Base-by-base conservation (phyloP, 2,329 filamentous ascomycete species). In the Colletotrichum incanum region DNA sequence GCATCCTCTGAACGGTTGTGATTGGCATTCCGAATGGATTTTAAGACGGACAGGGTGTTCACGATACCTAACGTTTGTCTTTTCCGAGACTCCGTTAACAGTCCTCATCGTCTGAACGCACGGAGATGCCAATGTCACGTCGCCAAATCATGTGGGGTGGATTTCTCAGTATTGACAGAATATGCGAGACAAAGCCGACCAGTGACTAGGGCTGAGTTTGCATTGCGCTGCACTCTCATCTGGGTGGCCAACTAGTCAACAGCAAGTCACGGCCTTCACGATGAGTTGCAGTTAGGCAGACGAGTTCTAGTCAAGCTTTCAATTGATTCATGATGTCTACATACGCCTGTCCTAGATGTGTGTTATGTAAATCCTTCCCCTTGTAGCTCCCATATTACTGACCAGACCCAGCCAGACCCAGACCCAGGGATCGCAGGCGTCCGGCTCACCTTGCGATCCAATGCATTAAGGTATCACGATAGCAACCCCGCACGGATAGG, bases 291-390 rank as follows among this genome's bases (percentile, higher is more conserved):
- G 31, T 20, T 5, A 16, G 1, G 0, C 14, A 9, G 4, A 0
- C 4, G 28, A 37, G 14, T 14, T 49, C 43, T 4, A 37, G 45
- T 41, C 52, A 18, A 64, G 45, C 1, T 62, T 47, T 39, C 23
- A 34, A 23, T 65, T 43, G 34, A 45, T 52, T 72, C 45, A 58
- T 68, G 67, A 52, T 69, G 56, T 64, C 69, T 72, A 72, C 54
- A 52, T 72, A 64, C 65, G 52, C 45, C 68, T 61, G 41, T 49
- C 52, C 52, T 55, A 60, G 59, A 66, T 60, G 65, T 37, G 41
- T 56, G n/a, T 20, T 45, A 39, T 43, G 37, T 49, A 43, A 61
- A 26, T 56, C n/a, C 61, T 20, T 28, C 14, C 39, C 26, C 62
- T 49, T 49, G 41, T 23, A 43, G 28, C 41, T 18, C 69, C 59